Conservation (phyloP, 371 early-diverging fungal genomes). For the Mortierella sp. region DNA sequence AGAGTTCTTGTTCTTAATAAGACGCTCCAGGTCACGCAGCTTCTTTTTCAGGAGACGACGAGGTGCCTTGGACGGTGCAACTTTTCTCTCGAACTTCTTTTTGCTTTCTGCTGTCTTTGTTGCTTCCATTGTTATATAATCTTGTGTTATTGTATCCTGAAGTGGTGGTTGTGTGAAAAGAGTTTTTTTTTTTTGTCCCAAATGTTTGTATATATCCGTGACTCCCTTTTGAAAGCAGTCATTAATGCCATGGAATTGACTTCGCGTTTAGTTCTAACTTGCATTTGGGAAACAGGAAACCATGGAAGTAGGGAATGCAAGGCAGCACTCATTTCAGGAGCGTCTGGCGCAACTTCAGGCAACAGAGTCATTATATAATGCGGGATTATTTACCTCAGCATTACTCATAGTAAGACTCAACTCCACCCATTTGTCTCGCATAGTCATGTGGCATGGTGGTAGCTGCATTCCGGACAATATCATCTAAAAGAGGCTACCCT, state of each 20-base stretch:
- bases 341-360: constrained; percentile 25
- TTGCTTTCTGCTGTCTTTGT: constrained; percentile 5
- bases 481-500: neutral
- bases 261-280: neutral
- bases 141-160: neutral
- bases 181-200: neutral
- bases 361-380: constrained; percentile 23
- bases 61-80: constrained; percentile 51
- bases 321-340: constrained; percentile 18
- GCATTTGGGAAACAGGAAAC: constrained; percentile 4
- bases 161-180: neutral
- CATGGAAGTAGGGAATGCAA: constrained; percentile 29
- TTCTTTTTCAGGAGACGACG: constrained; percentile 44
- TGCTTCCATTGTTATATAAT: constrained; percentile 7
- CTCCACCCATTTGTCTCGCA: neutral
- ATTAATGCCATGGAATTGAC: neutral
- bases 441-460: neutral
- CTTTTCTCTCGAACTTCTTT: constrained; percentile 28
- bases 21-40: constrained; percentile 43
- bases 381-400: constrained; percentile 36
- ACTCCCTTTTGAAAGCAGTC: neutral
- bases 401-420: constrained; percentile 35
- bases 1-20: constrained; percentile 44
- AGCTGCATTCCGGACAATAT: neutral
- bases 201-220: neutral